Base-by-base conservation (phyloP, 2,329 filamentous ascomycete genomes). In the Parafenestella ontariensis region DNA sequence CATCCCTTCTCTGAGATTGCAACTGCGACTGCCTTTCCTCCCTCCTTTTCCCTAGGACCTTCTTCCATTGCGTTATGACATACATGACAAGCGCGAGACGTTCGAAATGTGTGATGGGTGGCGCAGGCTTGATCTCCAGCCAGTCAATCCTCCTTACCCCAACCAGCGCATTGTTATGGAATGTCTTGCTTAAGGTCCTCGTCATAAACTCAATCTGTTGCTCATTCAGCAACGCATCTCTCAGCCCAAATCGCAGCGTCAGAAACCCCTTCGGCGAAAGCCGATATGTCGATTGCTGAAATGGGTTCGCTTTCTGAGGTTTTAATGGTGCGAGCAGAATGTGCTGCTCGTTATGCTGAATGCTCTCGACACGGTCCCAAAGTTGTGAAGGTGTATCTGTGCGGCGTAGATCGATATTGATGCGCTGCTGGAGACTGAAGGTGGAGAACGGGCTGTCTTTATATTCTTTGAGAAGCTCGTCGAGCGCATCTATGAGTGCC, bases 91-190 rank as follows among this genome's bases (percentile, higher is more conserved):
- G 51, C 8, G 68, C 59, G 15, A 66, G 59, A 8, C 66, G 64
- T 28, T 70, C 61, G 36, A 74, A 74, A 17, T 65, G 59, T 6
- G 67, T 62, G 0, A 58, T 62, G 1, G 62, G 59, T 2, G 53
- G 54, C 3, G 70, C 66, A 6, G 67, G 59, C 43, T 65, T 62
- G 42, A 74, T 60, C 1, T 59, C 63, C 3, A 74, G 28, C 69
- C 72, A 76, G 31, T 75, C 71, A 8, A 76, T 68, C 10, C 61
- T 59, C n/a, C 58, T 56, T n/a, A 74, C 17, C 1, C 67, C 66
- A 7, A 75, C 52, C 0, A 66, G 29, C 4, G 52, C 31, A 44
- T 70, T 71, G 18, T 71, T 70, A 45, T 58, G 62, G 31, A 73
- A 67, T 0, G 68, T 69, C 34, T 67, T 64, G 2, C 67, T 54